Percentiles rank a stretch among this genome's conserved stretches.
Conservation (phyloP, 1,139 yeast genomes). For the Suhomyces kunorum region DNA sequence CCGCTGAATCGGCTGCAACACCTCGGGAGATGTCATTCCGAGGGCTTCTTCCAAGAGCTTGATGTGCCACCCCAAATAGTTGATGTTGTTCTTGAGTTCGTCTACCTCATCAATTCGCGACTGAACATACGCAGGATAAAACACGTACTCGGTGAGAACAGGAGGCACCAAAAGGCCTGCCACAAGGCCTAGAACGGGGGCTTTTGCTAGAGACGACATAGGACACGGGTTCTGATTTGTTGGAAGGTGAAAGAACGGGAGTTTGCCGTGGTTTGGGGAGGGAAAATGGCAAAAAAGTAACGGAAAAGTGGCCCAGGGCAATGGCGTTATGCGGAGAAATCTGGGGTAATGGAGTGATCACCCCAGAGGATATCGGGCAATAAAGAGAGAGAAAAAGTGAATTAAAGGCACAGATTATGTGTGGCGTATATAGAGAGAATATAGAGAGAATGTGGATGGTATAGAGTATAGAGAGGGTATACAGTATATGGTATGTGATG, state of each 20-base stretch:
- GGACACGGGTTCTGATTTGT: no score
- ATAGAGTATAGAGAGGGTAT: no score
- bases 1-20: conserved; percentile 28
- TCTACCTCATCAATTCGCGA: conserved; percentile 32
- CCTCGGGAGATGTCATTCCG: conserved; percentile 32
- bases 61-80: conserved; percentile 43
- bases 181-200: conserved; percentile 24
- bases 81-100: conserved; percentile 35
- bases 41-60: conserved; percentile 34
- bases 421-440: not conserved
- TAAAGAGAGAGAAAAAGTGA: not conserved
- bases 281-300: not conserved
- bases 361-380: not conserved
- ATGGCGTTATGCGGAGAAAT: conserved; percentile 2
- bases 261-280: no score
- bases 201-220: no score
- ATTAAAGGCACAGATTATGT: no score
- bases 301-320: not conserved
- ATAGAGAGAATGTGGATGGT: not conserved
- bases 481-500: not conserved
- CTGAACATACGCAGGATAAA: conserved; percentile 26
- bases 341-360: conserved; percentile 7
- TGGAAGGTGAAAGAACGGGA: no score
- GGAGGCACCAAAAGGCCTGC: conserved; percentile 37
- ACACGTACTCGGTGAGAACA: conserved; percentile 27